Evolutionary conservation across 306 rosid genomes (phyloP), one percentile per base, ranked within the genome.

Genomic region (Prinsepia uniflora): DNA sequence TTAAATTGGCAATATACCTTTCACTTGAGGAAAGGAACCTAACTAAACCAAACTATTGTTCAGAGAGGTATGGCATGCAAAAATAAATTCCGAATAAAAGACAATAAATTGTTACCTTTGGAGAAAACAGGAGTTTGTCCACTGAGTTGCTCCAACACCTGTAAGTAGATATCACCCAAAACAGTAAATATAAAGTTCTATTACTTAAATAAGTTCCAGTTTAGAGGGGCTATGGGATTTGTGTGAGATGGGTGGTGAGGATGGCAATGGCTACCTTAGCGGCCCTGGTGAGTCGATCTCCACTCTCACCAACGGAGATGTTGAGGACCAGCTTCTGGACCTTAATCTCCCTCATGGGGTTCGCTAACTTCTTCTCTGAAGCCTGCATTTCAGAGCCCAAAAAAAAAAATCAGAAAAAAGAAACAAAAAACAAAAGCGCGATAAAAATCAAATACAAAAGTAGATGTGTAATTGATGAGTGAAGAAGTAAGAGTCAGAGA

Each of bases 211-310:
- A 19, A 19, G 59, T 10, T 30, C 2, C 36, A 30, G 36, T 30
- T 30, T 1, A 30, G 36, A 30, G 36, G 36, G 4, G 6, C 3
- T 22, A 17, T 10, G 6, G 22, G 6, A 39, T 39, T 61, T 15
- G 22, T 61, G 22, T 39, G 70, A 40, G 43, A 10, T 40, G 54
- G 44, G 17, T 8, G 8, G 50, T 46, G 53, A 64, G 10, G 39
- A 11, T 4, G 56, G 39, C 40, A 19, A 60, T 11, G 52, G n/a
- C 20, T 41, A 81, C 96, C 92, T 87, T 89, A 1, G 96, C 86
- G 1, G 96, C 92, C 81, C 96, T 87, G 78, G 92, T 89, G 71
- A 89, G 92, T 63, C 90, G 82, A 82, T 87, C 96, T 20, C 96
- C 92, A 57, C 92, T 87, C 80, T 87, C 96, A 63, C 96, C 92